A percentile compares a stretch with the other conserved stretches of the same genome.
Evolutionary conservation across 1,284 basidiomycete genomes (phyloP).

Genomic region (Trametes pubescens): DNA sequence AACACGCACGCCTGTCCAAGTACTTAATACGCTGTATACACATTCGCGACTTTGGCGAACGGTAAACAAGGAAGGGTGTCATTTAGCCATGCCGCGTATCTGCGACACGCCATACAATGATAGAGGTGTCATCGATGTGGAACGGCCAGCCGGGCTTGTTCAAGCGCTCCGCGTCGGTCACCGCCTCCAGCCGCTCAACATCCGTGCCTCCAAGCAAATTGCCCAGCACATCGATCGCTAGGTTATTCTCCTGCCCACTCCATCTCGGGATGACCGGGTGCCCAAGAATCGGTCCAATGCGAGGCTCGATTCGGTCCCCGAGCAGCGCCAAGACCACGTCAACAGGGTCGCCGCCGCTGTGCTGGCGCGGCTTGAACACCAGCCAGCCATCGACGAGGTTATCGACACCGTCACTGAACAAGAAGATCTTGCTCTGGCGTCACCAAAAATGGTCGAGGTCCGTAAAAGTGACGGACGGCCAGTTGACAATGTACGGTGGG

Average conservation of each 20-base stretch:
- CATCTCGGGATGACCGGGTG: conserved; percentile 8
- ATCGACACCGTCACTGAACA: conserved; percentile 23
- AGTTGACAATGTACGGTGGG: conserved; percentile 16
- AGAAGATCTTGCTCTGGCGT: neutral
- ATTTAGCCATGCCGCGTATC: too few relatives aligned
- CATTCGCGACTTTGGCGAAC: too few relatives aligned
- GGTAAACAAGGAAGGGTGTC: too few relatives aligned
- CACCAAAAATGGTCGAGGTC: conserved; percentile 9
- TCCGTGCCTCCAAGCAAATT: conserved; percentile 17
- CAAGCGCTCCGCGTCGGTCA: conserved; percentile 9
- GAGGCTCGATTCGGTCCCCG: conserved; percentile 7
- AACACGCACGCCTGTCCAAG: too few relatives aligned
- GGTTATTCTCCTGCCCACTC: conserved; percentile 10
- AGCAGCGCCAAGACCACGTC: conserved; percentile 15
- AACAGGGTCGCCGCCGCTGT: conserved; percentile 9
- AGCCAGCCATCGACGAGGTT: conserved; percentile 15
- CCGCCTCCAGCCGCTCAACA: neutral
- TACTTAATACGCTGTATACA: too few relatives aligned
- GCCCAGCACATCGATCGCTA: conserved; percentile 14
- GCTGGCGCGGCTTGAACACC: conserved; percentile 3
- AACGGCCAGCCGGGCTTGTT: neutral
- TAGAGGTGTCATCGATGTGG: conserved; percentile 16
- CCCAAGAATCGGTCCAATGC: conserved; percentile 4
- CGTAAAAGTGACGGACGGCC: conserved; percentile 12
- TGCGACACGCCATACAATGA: conserved; percentile 5